Evolutionary conservation across 1,284 basidiomycete genomes (phyloP), one percentile per base, ranked within the genome.

Genomic region (Apiotrichum mycotoxinovorans): DNA sequence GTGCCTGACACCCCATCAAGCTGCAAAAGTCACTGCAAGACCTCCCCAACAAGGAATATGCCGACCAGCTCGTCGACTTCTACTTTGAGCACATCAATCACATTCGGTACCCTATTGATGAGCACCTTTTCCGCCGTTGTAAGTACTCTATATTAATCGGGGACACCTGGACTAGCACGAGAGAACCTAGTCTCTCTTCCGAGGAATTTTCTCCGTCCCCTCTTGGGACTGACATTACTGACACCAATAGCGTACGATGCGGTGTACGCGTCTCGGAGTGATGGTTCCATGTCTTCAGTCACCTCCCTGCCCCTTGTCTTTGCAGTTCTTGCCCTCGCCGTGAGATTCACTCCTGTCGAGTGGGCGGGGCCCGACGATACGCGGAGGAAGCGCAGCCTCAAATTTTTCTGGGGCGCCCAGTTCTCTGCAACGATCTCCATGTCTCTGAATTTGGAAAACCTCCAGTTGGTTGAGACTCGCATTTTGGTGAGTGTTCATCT

Each of bases 81-180:
- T 78, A 74, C 62, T 78, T 78, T 52, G 49, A 57, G 22, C 63
- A 70, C 66, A 91, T 92, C 77, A 95, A 96, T 72, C 91, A 88
- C 83, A 91, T 92, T 18, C 85, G 91, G 30, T 92, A 95, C 73
- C 92, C 92, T 38, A 83, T 96, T 26, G 90, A 89, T 40, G 89
- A 94, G 61, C 81, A 82, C 52, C 86, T 89, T 54, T 96, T 96
- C 74, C 83, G 90, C 42, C 48, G 62, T 42, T 56, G 68, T 69
- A 35, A 42, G 67, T 53, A 7, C 17, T n/a, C n/a, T n/a, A n/a
- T n/a, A n/a, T n/a, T n/a, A n/a, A n/a, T n/a, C n/a, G n/a, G n/a
- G n/a, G n/a, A n/a, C n/a, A n/a, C n/a, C n/a, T n/a, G n/a, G n/a
- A n/a, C 30, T 30, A 7, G 9, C 26, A 27, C 23, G 20, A 42